These are phyloP conservation scores for Eragrostis nindensis DNA, from an alignment of 176 grass and related monocot genomes.

Conservation along the genomic window DNA sequence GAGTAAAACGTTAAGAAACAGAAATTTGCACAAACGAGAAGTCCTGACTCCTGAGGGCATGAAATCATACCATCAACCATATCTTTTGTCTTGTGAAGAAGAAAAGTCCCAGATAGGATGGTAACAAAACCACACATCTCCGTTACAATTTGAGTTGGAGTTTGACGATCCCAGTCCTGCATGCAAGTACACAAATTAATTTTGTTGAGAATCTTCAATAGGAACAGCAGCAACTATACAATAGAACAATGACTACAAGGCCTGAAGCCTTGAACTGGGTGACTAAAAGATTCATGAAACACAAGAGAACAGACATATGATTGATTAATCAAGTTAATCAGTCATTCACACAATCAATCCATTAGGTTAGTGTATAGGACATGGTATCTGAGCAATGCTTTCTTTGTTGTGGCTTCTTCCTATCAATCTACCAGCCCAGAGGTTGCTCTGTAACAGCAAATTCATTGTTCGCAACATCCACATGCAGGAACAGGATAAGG, in stretches of 20 bases:
- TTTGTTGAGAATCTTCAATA: background rate
- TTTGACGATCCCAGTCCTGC: slow-evolving; percentile 97
- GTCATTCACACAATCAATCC: background rate
- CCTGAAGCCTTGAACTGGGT: background rate
- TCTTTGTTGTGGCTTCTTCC: background rate
- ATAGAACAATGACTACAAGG: background rate
- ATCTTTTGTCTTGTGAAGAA: slow-evolving; percentile 99
- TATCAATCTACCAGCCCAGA: background rate
- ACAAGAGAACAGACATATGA: background rate
- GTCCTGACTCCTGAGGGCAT: background rate
- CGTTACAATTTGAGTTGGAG: slow-evolving; percentile 95
- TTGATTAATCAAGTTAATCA: background rate
- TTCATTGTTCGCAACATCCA: background rate
- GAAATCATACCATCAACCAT: slow-evolving; percentile 75
- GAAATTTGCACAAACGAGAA: background rate
- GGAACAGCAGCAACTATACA: background rate
- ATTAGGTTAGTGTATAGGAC: background rate
- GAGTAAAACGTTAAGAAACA: slow-evolving; percentile 5
- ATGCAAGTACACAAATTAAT: slow-evolving; percentile 33
- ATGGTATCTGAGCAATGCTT: background rate
- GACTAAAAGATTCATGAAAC: background rate
- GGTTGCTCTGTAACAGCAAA: background rate
- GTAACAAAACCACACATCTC: slow-evolving; percentile 96
- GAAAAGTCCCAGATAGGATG: slow-evolving; percentile 94
- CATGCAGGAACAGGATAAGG: no score